Base-by-base conservation (phyloP, 23 red algal genomes). In the Agarophyton chilense region DNA sequence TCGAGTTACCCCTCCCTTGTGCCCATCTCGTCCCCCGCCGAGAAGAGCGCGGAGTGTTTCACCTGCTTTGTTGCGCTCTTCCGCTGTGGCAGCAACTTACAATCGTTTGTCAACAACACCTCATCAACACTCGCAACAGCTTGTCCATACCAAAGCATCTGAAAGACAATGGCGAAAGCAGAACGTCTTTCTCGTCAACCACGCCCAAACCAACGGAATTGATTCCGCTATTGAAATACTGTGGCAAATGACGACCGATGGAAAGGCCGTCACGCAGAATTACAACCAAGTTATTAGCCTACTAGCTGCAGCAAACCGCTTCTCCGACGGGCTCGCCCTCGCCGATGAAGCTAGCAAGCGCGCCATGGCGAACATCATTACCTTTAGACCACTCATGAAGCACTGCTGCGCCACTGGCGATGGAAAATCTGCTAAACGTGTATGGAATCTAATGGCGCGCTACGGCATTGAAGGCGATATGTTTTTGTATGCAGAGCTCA, bases 371-470 rank as follows among this genome's bases (percentile, higher is more conserved):
- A 94, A 87, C 71, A 81, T 94, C 25, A 94, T 87, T 33, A 94
- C 91, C 58, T 94, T 86, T 78, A 66, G 91, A 16, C 91, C 91
- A 19, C 72, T 94, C 38, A 94, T 94, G 91, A 94, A 94, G 60
- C 40, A 64, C 18, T 94, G 91, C 73, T 85, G 91, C 53, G 39
- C 81, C n/a, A 35, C 14, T 22, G 91, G 91, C 13, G 49, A 94
- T 43, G 91, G 81, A 11, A 53, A 32, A 13, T 34, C 12, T 10
- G 91, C 81, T 18, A 85, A 86, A 34, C 54, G 71, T 4, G 82
- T 86, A 12, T 86, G 80, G 91, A 81, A 78, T 17, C 67, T 64
- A 16, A 94, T 94, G 91, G 43, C 40, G 14, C 66, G 60, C 10
- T 44, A 77, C 29, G 58, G 80, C 21, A 66, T 94, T 49, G 74